These are phyloP conservation scores for Trichoderma pleuroti DNA, from an alignment of 2,329 filamentous ascomycete species.

Conservation along the genomic window DNA sequence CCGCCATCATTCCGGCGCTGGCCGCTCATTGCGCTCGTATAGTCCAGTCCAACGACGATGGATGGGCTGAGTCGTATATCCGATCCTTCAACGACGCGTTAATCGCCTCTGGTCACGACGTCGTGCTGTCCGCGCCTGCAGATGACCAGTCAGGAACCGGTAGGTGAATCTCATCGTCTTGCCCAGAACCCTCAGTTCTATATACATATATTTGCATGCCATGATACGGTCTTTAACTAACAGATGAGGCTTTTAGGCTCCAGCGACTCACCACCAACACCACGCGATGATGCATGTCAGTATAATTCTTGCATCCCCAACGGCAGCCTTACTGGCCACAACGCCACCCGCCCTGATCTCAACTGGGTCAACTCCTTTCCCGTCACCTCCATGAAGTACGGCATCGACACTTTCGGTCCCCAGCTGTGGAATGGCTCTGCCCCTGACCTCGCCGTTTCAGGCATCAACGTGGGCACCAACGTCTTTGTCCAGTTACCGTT, in stretches of 20 bases:
- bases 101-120: slow-evolving; percentile 53
- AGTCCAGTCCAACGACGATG: slow-evolving; percentile 67
- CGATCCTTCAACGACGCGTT: slow-evolving; percentile 57
- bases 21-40: slow-evolving; percentile 45
- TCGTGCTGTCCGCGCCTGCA: slow-evolving; percentile 63
- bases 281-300: slow-evolving; percentile 52
- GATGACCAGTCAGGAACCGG: slow-evolving; percentile 62
- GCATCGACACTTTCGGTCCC: slow-evolving; percentile 14
- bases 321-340: slow-evolving; percentile 55
- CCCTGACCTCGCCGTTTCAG: slow-evolving; percentile 62
- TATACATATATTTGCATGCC: neutral
- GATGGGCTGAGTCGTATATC: slow-evolving; percentile 68
- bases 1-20: slow-evolving; percentile 25
- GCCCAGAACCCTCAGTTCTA: neutral
- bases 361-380: slow-evolving; percentile 73
- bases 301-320: slow-evolving; percentile 58
- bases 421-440: slow-evolving; percentile 34
- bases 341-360: slow-evolving; percentile 53
- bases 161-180: slow-evolving; percentile 29
- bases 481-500: slow-evolving; percentile 53
- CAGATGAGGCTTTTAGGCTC: slow-evolving; percentile 44
- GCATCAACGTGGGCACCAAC: slow-evolving; percentile 60
- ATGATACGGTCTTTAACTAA: neutral
- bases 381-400: slow-evolving; percentile 38
- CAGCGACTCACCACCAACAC: slow-evolving; percentile 40